These are phyloP conservation scores for Lanzia echinophila DNA, from an alignment of 2,329 filamentous ascomycete genomes.

Conservation along the genomic window DNA sequence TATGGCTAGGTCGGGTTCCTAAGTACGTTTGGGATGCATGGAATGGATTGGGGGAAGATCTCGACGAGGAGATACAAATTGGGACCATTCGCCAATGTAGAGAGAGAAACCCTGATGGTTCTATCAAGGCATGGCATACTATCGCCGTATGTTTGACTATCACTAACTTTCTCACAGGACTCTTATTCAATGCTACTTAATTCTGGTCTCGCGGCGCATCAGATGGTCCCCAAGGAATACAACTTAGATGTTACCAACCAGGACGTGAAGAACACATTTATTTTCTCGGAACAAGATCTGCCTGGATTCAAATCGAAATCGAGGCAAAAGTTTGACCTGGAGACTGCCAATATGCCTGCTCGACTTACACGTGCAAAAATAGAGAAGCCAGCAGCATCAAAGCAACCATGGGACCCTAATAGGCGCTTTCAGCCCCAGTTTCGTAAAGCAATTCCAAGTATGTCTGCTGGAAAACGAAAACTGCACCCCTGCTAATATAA, in stretches of 20 bases:
- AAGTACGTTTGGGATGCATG: conserved; percentile 77
- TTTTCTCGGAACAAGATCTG: conserved; percentile 91
- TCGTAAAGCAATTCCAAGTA: conserved; percentile 68
- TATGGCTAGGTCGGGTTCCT: conserved; percentile 73
- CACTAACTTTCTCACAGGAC: conserved; percentile 28
- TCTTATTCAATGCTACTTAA: conserved; percentile 62
- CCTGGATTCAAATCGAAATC: conserved; percentile 64
- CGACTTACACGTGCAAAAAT: conserved; percentile 40
- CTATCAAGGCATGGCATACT: conserved; percentile 34
- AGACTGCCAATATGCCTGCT: conserved; percentile 52
- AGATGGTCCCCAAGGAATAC: conserved; percentile 80
- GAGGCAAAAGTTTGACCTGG: conserved; percentile 47
- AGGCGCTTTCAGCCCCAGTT: conserved; percentile 57
- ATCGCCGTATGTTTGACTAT: not conserved
- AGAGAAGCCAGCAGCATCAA: conserved; percentile 39
- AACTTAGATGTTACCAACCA: conserved; percentile 63
- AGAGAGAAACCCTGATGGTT: conserved; percentile 42
- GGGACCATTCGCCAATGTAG: conserved; percentile 57
- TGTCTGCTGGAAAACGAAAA: conserved; percentile 16
- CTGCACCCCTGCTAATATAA: conserved; percentile 29
- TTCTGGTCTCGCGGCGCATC: conserved; percentile 58
- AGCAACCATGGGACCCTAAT: conserved; percentile 38
- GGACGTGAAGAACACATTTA: conserved; percentile 74
- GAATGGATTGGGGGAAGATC: conserved; percentile 54
- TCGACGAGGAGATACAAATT: conserved; percentile 75